Base-by-base conservation (phyloP, 441 rosid species). In the Jatropha multifida region DNA sequence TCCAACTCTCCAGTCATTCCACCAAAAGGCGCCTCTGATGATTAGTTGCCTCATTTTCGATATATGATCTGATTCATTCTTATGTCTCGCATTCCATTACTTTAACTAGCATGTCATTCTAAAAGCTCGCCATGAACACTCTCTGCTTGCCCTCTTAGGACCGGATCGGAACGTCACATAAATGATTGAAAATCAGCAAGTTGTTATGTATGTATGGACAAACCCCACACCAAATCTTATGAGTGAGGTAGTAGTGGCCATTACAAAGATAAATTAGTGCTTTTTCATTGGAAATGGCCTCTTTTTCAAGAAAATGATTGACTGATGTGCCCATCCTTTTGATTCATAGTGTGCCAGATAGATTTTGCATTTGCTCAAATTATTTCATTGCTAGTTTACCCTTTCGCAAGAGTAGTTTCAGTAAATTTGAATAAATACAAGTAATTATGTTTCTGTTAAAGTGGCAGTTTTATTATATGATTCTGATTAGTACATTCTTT, bases 381-480 rank as follows among this genome's bases (percentile, higher is more conserved):
- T 7, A 42, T 42, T 42, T 42, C 46, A 5, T 42, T 42, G 7
- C 32, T 32, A 32, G 1, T 2, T 32, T 32, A 32, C 32, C 32
- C 32, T 32, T 32, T 23, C 0, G 23, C 23, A 23, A 23, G 0
- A 23, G 23, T 23, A 23, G 23, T 23, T 23, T 23, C 23, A 23
- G 23, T 23, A 23, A 23, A 23, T 23, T 23, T 23, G 23, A 23
- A 23, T 23, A 23, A 23, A 23, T 23, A 44, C 4, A 44, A 44
- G 6, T 44, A 44, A 66, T 42, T 65, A 65, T 65, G 17, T 68
- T 81, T 81, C 81, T 0, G 75, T 78, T 78, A 78, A 78, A 78
- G 79, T 68, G 62, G 77, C 81, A 72, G 65, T 63, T 9, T 54
- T 54, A 3, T 51, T 14, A 3, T 48, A 48, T 48, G 52, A 48